A percentile compares a stretch with the other conserved stretches of the same genome.
These are phyloP conservation scores for Botryotinia narcissicola DNA, from an alignment of 2,329 filamentous ascomycete genomes.

Conservation along the genomic window DNA sequence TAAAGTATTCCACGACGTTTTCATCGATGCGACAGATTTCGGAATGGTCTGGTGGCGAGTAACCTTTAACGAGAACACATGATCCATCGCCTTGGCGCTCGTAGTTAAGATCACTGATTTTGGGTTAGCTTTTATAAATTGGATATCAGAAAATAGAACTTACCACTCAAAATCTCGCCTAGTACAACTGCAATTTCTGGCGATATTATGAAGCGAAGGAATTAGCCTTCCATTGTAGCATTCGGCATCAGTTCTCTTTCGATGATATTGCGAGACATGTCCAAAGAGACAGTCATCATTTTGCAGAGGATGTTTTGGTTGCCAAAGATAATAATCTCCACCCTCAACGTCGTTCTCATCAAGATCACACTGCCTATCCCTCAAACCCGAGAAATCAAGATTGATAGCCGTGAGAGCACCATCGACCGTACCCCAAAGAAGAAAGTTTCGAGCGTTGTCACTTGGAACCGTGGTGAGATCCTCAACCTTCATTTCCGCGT, in stretches of 20 bases:
- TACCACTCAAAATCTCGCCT: conserved; percentile 91
- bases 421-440: conserved; percentile 72
- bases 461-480: conserved; percentile 87
- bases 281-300: conserved; percentile 86
- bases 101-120: conserved; percentile 78
- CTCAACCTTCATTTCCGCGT: conserved; percentile 67
- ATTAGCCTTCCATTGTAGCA: conserved; percentile 82
- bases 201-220: conserved; percentile 66
- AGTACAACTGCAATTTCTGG: conserved; percentile 76
- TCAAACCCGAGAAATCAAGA: conserved; percentile 82
- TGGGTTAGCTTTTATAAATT: conserved; percentile 24
- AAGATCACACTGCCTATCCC: conserved; percentile 68
- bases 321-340: conserved; percentile 83
- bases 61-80: conserved; percentile 74
- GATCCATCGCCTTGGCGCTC: conserved; percentile 74
- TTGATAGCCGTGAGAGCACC: conserved; percentile 71
- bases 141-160: conserved; percentile 38
- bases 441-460: conserved; percentile 85
- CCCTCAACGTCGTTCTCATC: conserved; percentile 58
- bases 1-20: conserved; percentile 72
- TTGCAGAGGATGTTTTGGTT: conserved; percentile 76
- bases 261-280: conserved; percentile 82
- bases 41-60: conserved; percentile 60
- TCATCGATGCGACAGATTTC: conserved; percentile 61
- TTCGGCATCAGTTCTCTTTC: conserved; percentile 74